These are phyloP conservation scores for Termitomyces sp. DNA, from an alignment of 768 basidiomycete genomes.

Conservation along the genomic window DNA sequence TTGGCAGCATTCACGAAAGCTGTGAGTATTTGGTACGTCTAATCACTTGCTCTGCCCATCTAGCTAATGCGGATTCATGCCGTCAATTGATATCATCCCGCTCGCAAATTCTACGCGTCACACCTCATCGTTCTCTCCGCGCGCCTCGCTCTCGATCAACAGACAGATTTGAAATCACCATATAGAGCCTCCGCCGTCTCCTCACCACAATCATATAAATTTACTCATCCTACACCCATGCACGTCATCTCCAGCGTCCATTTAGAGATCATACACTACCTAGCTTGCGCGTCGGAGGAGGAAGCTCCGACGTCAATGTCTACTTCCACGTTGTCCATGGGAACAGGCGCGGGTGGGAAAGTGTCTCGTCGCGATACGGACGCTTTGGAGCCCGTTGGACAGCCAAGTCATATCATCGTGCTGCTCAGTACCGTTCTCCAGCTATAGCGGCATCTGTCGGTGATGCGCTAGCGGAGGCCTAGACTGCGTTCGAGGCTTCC, in stretches of 20 bases:
- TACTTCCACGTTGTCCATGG: slow-evolving; percentile 5
- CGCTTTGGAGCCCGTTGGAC: slow-evolving; percentile 22
- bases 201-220: slow-evolving; percentile 37
- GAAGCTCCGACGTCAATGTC: not conserved
- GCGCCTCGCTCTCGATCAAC: slow-evolving; percentile 46
- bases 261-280: slow-evolving; percentile 53
- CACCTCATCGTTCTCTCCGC: slow-evolving; percentile 62
- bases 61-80: slow-evolving; percentile 36
- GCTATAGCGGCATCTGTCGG: slow-evolving; percentile 48
- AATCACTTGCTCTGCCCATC: not conserved
- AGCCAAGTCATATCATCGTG: slow-evolving; percentile 37
- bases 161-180: slow-evolving; percentile 52
- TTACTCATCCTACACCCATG: slow-evolving; percentile 26
- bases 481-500: slow-evolving; percentile 22
- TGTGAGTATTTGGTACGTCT: slow-evolving; percentile 36
- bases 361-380: slow-evolving; percentile 31
- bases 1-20: slow-evolving; percentile 57
- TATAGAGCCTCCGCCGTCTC: slow-evolving; percentile 54
- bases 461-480: slow-evolving; percentile 45
- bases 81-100: slow-evolving; percentile 42
- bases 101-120: slow-evolving; percentile 56
- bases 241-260: slow-evolving; percentile 53
- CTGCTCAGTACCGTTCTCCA: slow-evolving; percentile 55
- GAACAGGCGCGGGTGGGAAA: slow-evolving; percentile 12
- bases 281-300: slow-evolving; percentile 12